Evolutionary conservation across 108 stramenopile genomes (phyloP), one percentile per base, ranked within the genome.

Genomic region (Discostella stelligeroides): DNA sequence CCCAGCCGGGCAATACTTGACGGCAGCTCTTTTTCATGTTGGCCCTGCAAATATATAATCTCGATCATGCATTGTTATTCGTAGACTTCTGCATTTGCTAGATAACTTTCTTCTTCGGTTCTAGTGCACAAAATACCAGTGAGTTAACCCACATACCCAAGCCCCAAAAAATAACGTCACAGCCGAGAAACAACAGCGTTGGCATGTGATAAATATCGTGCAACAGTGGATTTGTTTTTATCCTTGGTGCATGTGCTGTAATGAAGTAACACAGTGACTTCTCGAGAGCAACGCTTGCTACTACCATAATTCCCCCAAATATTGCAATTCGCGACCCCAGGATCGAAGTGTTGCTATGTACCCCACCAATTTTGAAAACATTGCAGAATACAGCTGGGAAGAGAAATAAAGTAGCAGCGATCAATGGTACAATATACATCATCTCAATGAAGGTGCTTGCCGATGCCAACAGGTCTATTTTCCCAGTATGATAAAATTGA

Each of bases 1-100:
- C 51, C 92, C 92, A 12, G 88, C 92, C 0, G 88, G 90, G 4
- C 82, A 83, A 23, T 94, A 94, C 47, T 76, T 94, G 51, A 94
- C 92, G 8, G 90, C 88, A 10, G 90, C 92, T 11, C 59, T 91
- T 17, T 94, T 94, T 62, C 73, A 69, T 51, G 85, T 92, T 24
- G 79, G 87, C 15, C 81, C 81, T 43, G 53, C 57, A 48, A 48
- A 64, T 38, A 68, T 59, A 14, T 61, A 50, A 64, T 28, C 58
- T 37, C 0, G 11, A 40, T 40, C 10, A 56, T 34, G 34, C 34
- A 34, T 34, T 34, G 3, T 6, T 34, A 3, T 34, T n/a, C n/a
- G n/a, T n/a, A n/a, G n/a, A n/a, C n/a, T n/a, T n/a, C n/a, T n/a
- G n/a, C n/a, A n/a, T 6, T 34, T 6, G 3, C 34, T 58, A 58